Evolutionary conservation across 2,329 filamentous ascomycete genomes (phyloP).

Genomic region (Trichoderma sp.): DNA sequence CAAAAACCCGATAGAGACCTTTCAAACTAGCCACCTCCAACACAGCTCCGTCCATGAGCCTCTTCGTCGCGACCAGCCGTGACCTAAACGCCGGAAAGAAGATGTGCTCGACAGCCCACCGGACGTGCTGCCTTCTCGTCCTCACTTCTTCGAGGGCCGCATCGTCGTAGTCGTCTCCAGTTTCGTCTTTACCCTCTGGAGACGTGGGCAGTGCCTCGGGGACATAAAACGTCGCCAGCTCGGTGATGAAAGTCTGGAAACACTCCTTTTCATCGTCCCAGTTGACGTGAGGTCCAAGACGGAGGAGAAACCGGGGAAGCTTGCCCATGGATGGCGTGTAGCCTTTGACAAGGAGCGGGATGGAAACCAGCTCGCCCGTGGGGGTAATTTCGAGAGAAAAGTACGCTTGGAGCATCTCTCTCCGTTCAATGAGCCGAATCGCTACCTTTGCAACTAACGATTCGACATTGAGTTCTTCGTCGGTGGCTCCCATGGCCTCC

Average conservation of each 20-base stretch:
- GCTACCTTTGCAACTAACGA: constrained; percentile 67
- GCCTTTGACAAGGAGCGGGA: constrained; percentile 84
- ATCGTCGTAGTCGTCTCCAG: constrained; percentile 29
- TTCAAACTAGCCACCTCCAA: constrained; percentile 91
- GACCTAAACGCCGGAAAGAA: constrained; percentile 89
- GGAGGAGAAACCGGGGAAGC: constrained; percentile 82
- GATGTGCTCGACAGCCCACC: constrained; percentile 75
- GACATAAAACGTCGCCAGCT: constrained; percentile 87
- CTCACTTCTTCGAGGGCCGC: constrained; percentile 46
- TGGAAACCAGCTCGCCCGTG: constrained; percentile 72
- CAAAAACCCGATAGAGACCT: constrained; percentile 91
- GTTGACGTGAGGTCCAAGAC: constrained; percentile 83
- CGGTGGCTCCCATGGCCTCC: constrained; percentile 42
- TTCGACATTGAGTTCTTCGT: constrained; percentile 65
- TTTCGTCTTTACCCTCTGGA: constrained; percentile 29
- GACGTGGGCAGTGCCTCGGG: constrained; percentile 75
- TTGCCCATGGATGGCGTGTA: constrained; percentile 87
- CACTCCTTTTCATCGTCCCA: constrained; percentile 85
- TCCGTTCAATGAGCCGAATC: constrained; percentile 69
- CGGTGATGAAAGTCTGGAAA: constrained; percentile 80
- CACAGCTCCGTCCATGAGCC: constrained; percentile 71
- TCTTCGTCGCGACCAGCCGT: constrained; percentile 77
- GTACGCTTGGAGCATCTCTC: constrained; percentile 90
- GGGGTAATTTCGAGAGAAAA: constrained; percentile 83
- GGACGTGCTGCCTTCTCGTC: constrained; percentile 67